phyloP scores from a whole-genome alignment of 1,139 yeast species.

The Hemisphaericaspora subhashii region DNA sequence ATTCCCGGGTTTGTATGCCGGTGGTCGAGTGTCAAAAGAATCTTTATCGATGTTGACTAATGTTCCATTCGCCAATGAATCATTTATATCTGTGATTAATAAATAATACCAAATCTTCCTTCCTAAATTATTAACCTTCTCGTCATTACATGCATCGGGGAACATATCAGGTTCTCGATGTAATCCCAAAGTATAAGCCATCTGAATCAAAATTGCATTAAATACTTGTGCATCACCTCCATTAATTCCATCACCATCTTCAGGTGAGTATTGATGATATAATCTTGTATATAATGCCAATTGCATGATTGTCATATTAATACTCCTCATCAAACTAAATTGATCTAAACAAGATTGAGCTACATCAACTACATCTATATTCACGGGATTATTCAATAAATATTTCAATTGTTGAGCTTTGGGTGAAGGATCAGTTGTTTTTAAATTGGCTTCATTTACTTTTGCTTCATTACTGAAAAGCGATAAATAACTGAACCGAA shows the following conservation, averaged over 20 bases:
- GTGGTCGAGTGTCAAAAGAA: conserved; percentile 36
- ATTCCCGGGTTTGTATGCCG: conserved; percentile 31
- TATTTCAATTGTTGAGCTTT: conserved; percentile 24
- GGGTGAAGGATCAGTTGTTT: conserved; percentile 22
- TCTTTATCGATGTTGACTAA: conserved; percentile 29
- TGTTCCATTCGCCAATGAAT: conserved; percentile 40
- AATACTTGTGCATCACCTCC: conserved; percentile 47
- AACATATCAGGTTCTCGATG: conserved; percentile 41
- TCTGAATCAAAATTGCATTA: conserved; percentile 38
- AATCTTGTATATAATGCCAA: conserved; percentile 39
- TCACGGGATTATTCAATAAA: conserved; percentile 31
- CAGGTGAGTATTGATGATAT: conserved; percentile 47
- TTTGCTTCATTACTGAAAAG: conserved; percentile 32
- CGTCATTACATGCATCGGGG: conserved; percentile 22
- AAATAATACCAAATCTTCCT: conserved; percentile 37
- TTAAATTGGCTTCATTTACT: conserved; percentile 29
- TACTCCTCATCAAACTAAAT: conserved; percentile 35
- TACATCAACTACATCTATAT: conserved; percentile 32
- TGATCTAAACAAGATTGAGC: conserved; percentile 39
- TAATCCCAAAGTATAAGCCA: conserved; percentile 46
- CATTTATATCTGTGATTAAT: conserved; percentile 36
- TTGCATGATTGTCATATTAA: conserved; percentile 51
- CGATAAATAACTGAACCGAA: conserved; percentile 32
- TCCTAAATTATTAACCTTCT: conserved; percentile 28
- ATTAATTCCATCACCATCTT: conserved; percentile 49